Evolutionary conservation across 495 filamentous ascomycete genomes (phyloP), one percentile per base, ranked within the genome.

Genomic region (Evernia prunastri): DNA sequence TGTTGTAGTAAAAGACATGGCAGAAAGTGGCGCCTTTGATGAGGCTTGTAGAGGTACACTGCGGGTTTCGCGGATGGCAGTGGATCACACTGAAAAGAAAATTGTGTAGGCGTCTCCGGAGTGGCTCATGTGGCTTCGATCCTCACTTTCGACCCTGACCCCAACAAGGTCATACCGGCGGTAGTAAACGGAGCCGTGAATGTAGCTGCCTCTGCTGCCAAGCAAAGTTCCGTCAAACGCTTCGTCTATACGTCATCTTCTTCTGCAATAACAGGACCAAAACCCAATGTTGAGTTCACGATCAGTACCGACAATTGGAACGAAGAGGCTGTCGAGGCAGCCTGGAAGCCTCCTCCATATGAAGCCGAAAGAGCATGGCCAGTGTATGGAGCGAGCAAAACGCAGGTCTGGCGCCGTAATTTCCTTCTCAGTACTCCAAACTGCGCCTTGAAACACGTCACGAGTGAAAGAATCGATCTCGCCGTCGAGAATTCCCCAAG

Each of bases 351-450:
- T 7, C 67, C 78, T n/a, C 72, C 70, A 0, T 76, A 77, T 59
- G 62, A 67, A n/a, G 64, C 65, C 11, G 63, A 66, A 17, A 65
- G 76, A 3, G 69, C 66, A 1, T 67, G 65, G 20, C 54, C 69
- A 35, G 77, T 84, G 3, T 85, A 89, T 64, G 68, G 70, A 0
- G 82, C 82, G 0, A 80, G 79, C 64, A 87, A 89, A 67, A 79
- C 76, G 1, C 75, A 78, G 39, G n/a, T n/a, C n/a, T n/a, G n/a
- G n/a, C n/a, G n/a, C n/a, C n/a, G n/a, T n/a, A n/a, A n/a, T n/a
- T n/a, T n/a, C n/a, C n/a, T n/a, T n/a, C n/a, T n/a, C n/a, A n/a
- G n/a, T n/a, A n/a, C n/a, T n/a, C n/a, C n/a, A n/a, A n/a, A n/a
- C n/a, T n/a, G n/a, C n/a, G n/a, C n/a, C n/a, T n/a, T n/a, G n/a